Conservation (phyloP, 805 yeast genomes). For the Starmerella cellae region DNA sequence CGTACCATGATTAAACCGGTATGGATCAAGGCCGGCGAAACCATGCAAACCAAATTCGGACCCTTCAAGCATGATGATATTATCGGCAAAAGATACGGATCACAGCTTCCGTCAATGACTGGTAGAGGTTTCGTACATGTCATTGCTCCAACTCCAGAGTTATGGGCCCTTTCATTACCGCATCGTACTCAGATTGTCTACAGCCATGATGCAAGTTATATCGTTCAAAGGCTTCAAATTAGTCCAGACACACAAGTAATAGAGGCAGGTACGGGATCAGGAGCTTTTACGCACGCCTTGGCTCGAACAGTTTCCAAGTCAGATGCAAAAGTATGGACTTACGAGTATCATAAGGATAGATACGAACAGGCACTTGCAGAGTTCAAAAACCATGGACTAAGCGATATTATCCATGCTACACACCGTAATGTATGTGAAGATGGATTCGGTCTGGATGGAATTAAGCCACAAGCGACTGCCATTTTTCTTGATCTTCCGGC, state of each 20-base stretch:
- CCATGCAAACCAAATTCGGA: slow-evolving; percentile 78
- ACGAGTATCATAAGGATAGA: slow-evolving; percentile 82
- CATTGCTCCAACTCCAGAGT: slow-evolving; percentile 82
- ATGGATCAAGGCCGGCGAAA: slow-evolving; percentile 42
- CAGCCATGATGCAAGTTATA: slow-evolving; percentile 87
- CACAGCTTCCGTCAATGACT: slow-evolving; percentile 59
- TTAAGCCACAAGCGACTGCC: slow-evolving; percentile 40
- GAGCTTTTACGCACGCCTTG: slow-evolving; percentile 85
- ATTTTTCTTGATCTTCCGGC: slow-evolving; percentile 88
- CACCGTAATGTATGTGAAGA: slow-evolving; percentile 87
- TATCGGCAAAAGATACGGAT: slow-evolving; percentile 71
- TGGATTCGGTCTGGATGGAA: slow-evolving; percentile 44
- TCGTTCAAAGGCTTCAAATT: slow-evolving; percentile 67
- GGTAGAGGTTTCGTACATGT: slow-evolving; percentile 72
- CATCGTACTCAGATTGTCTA: slow-evolving; percentile 97
- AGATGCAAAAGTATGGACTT: slow-evolving; percentile 59
- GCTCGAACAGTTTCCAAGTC: slow-evolving; percentile 53
- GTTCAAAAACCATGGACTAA: slow-evolving; percentile 57
- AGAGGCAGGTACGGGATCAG: slow-evolving; percentile 98
- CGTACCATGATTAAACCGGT: slow-evolving; percentile 70
- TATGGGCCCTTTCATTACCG: slow-evolving; percentile 92
- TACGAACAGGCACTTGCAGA: slow-evolving; percentile 67
- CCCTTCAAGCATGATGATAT: slow-evolving; percentile 70
- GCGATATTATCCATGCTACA: slow-evolving; percentile 47
- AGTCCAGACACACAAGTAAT: slow-evolving; percentile 65